These are phyloP conservation scores for Penicillium olsonii DNA, from an alignment of 2,329 filamentous ascomycete species.

Conservation along the genomic window DNA sequence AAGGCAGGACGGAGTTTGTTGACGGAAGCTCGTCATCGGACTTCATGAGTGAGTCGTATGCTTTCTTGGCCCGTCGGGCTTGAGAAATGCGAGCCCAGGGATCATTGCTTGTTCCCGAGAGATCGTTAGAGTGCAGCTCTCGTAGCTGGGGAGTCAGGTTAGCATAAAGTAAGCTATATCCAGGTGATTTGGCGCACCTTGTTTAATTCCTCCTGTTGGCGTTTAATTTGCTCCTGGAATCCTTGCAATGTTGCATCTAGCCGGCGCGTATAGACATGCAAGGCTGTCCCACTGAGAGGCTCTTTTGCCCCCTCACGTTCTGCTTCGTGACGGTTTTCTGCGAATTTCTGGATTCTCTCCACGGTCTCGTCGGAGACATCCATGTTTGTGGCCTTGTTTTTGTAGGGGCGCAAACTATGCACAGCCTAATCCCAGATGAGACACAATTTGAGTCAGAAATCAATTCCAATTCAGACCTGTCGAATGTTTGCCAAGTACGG, in stretches of 20 bases:
- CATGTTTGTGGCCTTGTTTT: constrained; percentile 24
- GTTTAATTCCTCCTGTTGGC: constrained; percentile 50
- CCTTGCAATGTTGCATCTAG: constrained; percentile 69
- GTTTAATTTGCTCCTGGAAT: constrained; percentile 58
- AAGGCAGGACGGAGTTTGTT: constrained; percentile 67
- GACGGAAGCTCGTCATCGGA: constrained; percentile 67
- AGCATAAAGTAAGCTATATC: constrained; percentile 7
- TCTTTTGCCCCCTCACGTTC: constrained; percentile 36
- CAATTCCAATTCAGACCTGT: neutral
- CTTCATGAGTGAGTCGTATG: constrained; percentile 65
- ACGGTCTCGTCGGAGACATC: constrained; percentile 34
- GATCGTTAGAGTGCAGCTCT: constrained; percentile 30
- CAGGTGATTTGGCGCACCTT: constrained; percentile 37
- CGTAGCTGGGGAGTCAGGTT: constrained; percentile 33
- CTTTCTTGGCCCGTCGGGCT: constrained; percentile 59
- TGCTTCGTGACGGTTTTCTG: constrained; percentile 34
- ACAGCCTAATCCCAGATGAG: neutral
- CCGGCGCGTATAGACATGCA: constrained; percentile 37
- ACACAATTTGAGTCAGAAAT: neutral
- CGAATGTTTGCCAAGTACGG: neutral
- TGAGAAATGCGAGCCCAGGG: constrained; percentile 44
- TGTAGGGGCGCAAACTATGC: constrained; percentile 1
- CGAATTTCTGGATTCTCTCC: constrained; percentile 37
- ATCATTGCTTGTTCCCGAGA: constrained; percentile 32
- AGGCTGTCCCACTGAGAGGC: constrained; percentile 27